A percentile compares a stretch with the other conserved stretches of the same genome.
phyloP scores from a whole-genome alignment of 306 rosid genomes.

The Gynostemma pentaphyllum region DNA sequence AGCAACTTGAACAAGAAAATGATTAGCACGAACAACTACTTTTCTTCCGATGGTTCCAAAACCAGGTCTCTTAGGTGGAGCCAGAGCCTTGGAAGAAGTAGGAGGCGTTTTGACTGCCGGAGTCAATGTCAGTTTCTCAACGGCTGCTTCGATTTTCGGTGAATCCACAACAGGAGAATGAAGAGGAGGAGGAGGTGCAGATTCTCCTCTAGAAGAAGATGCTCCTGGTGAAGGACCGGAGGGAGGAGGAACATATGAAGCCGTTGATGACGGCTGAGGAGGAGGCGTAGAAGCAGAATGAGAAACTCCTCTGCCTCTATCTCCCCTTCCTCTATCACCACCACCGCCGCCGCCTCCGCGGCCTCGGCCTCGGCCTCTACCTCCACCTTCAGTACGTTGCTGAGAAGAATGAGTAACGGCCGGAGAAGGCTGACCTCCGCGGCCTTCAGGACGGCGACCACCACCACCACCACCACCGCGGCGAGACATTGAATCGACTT shows the following conservation, averaged over 20 bases:
- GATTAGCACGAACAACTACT: slow-evolving; percentile 39
- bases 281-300: not conserved
- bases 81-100: slow-evolving; percentile 22
- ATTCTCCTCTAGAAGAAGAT: not conserved
- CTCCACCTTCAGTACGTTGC: not conserved
- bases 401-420: not conserved
- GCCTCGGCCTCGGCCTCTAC: no score
- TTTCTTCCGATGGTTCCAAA: slow-evolving; percentile 21
- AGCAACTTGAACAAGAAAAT: slow-evolving; percentile 31
- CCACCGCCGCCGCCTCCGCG: not conserved
- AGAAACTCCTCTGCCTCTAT: not conserved
- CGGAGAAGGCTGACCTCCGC: slow-evolving; percentile 7
- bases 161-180: not conserved
- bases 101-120: not conserved
- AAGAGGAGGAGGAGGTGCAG: not conserved
- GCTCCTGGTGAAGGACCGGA: not conserved
- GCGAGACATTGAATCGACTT: not conserved
- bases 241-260: not conserved
- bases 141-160: not conserved
- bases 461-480: not conserved
- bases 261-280: not conserved
- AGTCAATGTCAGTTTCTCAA: slow-evolving; percentile 19
- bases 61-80: slow-evolving; percentile 32
- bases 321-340: not conserved
- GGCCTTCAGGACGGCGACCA: not conserved